These are phyloP conservation scores for Arctostaphylos glauca DNA, from an alignment of 148 eudicot species.

Conservation along the genomic window DNA sequence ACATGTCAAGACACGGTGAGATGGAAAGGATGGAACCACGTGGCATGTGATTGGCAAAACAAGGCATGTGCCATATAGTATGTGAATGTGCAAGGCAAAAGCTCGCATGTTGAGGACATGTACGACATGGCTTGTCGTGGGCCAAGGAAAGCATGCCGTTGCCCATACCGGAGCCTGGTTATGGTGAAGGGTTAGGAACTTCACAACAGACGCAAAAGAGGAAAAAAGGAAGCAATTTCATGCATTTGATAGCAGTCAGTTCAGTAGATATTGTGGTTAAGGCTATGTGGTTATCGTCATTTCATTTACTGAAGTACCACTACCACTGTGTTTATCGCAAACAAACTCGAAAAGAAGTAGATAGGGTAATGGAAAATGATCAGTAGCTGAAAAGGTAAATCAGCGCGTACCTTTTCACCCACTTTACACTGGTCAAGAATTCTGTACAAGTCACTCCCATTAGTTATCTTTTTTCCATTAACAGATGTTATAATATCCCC, in stretches of 20 bases:
- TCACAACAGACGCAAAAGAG: too few species aligned
- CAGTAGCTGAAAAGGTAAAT: background rate
- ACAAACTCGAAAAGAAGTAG: background rate
- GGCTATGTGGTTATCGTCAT: too few species aligned
- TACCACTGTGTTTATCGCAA: background rate
- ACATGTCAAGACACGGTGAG: too few species aligned
- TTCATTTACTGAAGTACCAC: background rate
- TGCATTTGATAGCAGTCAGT: background rate
- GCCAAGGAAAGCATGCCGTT: too few species aligned
- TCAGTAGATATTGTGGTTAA: background rate
- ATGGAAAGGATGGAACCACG: too few species aligned
- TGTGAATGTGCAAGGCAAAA: too few species aligned
- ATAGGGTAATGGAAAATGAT: background rate
- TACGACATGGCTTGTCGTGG: too few species aligned
- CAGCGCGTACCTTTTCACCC: constrained; percentile 66
- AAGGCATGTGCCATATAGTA: too few species aligned
- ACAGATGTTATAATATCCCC: constrained; percentile 93
- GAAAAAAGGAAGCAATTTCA: too few species aligned
- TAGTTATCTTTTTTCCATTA: constrained; percentile 74
- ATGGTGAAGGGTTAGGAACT: background rate
- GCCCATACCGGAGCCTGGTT: background rate
- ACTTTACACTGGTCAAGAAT: constrained; percentile 95
- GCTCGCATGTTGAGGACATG: too few species aligned
- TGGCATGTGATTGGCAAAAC: too few species aligned
- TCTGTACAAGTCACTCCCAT: constrained; percentile 96